Conservation (phyloP, 768 basidiomycete genomes). For the Pisolithus sp. region DNA sequence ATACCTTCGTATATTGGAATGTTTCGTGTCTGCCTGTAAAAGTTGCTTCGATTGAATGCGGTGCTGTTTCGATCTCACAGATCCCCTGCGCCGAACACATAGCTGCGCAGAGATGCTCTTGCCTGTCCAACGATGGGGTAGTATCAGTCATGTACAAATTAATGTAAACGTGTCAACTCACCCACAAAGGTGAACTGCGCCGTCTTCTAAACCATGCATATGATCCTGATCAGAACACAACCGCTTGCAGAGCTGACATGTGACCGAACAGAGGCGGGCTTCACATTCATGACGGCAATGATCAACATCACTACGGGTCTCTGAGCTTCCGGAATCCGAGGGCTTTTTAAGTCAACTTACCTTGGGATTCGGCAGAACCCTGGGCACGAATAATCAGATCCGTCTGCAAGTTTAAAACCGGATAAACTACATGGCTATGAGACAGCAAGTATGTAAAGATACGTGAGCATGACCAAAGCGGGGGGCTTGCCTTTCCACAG, state of each 20-base stretch:
- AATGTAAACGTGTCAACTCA: conserved; percentile 14
- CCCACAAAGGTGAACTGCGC: conserved; percentile 53
- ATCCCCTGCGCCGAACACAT: conserved; percentile 42
- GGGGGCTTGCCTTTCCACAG: conserved; percentile 44
- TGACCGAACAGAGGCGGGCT: too few species aligned
- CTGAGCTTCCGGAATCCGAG: background rate
- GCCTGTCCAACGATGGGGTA: conserved; percentile 25
- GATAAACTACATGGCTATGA: conserved; percentile 39
- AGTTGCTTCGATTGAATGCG: conserved; percentile 52
- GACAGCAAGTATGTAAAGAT: background rate
- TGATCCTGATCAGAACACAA: conserved; percentile 42
- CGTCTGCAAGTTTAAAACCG: conserved; percentile 18
- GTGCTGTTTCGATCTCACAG: conserved; percentile 51
- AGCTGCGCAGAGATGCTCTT: conserved; percentile 40
- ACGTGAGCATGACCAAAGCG: background rate
- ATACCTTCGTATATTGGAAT: conserved; percentile 59
- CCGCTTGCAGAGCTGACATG: conserved; percentile 50
- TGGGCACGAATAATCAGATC: conserved; percentile 32
- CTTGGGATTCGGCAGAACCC: conserved; percentile 37
- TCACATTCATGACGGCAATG: conserved; percentile 50
- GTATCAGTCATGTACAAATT: background rate
- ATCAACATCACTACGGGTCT: conserved; percentile 33
- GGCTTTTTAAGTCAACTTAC: conserved; percentile 23
- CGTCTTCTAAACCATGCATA: conserved; percentile 42
- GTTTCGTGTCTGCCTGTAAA: conserved; percentile 55